These are phyloP conservation scores for Annulohypoxylon bovei DNA, from an alignment of 495 filamentous ascomycete genomes.

Conservation along the genomic window DNA sequence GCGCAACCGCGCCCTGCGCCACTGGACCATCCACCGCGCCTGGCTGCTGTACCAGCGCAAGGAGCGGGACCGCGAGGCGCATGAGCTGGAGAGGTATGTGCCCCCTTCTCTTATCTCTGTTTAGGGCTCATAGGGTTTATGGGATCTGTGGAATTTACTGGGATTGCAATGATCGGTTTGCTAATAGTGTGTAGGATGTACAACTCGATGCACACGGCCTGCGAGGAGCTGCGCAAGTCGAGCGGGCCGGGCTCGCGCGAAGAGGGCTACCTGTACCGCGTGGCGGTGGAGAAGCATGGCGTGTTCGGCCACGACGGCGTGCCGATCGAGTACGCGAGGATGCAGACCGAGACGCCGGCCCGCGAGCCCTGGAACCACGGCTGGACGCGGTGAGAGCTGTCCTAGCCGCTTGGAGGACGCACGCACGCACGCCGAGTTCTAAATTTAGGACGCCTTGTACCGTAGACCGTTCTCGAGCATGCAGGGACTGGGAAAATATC, in stretches of 20 bases:
- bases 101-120: background rate
- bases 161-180: background rate
- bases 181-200: slow-evolving; percentile 59
- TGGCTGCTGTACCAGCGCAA: slow-evolving; percentile 79
- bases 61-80: slow-evolving; percentile 66
- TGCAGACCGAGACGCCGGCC: slow-evolving; percentile 80
- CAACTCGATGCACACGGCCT: slow-evolving; percentile 79
- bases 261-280: slow-evolving; percentile 80
- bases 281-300: slow-evolving; percentile 86
- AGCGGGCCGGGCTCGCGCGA: slow-evolving; percentile 67
- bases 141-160: no score
- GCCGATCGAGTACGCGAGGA: slow-evolving; percentile 87
- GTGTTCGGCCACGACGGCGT: slow-evolving; percentile 70
- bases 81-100: slow-evolving; percentile 67
- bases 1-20: slow-evolving; percentile 86
- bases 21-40: slow-evolving; percentile 99
- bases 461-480: slow-evolving; percentile 6
- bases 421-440: background rate
- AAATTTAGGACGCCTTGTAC: background rate
- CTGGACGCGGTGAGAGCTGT: slow-evolving; percentile 59
- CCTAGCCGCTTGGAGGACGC: no score
- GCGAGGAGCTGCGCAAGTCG: slow-evolving; percentile 80
- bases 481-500: background rate
- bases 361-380: slow-evolving; percentile 81
- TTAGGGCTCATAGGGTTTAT: background rate